phyloP scores from a whole-genome alignment of 2,329 filamentous ascomycete species.

The Pseudogymnoascus sp. region DNA sequence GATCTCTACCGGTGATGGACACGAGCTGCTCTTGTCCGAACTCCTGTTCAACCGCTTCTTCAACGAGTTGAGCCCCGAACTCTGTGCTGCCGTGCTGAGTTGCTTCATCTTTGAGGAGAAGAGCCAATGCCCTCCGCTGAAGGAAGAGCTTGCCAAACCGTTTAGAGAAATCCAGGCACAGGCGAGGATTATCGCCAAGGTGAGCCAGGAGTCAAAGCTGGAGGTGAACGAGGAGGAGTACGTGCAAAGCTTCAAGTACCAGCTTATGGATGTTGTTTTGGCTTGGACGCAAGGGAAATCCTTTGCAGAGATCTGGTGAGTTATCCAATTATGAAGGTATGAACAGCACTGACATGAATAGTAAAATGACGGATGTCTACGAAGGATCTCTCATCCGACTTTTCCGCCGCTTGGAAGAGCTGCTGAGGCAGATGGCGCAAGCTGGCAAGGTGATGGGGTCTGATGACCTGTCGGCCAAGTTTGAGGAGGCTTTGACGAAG shows the following conservation, averaged over 20 bases:
- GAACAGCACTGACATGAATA: slow-evolving; percentile 31
- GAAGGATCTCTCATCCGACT: slow-evolving; percentile 94
- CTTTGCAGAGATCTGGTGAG: slow-evolving; percentile 92
- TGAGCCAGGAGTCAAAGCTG: slow-evolving; percentile 90
- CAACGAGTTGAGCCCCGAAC: slow-evolving; percentile 85
- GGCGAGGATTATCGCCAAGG: slow-evolving; percentile 82
- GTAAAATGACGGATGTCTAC: slow-evolving; percentile 98
- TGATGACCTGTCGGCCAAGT: slow-evolving; percentile 86
- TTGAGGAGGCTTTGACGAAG: slow-evolving; percentile 77
- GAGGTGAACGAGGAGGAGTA: slow-evolving; percentile 94
- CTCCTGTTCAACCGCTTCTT: slow-evolving; percentile 96
- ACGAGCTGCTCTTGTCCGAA: slow-evolving; percentile 88
- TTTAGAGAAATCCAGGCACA: slow-evolving; percentile 81
- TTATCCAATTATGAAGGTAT: slow-evolving; percentile 25
- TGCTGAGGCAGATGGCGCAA: slow-evolving; percentile 90
- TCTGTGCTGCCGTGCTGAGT: slow-evolving; percentile 77
- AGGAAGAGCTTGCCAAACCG: slow-evolving; percentile 79
- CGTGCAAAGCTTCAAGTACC: slow-evolving; percentile 78
- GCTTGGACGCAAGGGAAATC: slow-evolving; percentile 85
- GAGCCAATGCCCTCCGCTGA: slow-evolving; percentile 67
- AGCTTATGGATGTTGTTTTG: slow-evolving; percentile 94
- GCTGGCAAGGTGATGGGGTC: slow-evolving; percentile 97
- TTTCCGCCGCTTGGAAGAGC: slow-evolving; percentile 90
- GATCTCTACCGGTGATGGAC: slow-evolving; percentile 75
- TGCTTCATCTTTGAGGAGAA: slow-evolving; percentile 99